These are phyloP conservation scores for Kalaharituber pfeilii DNA, from an alignment of 2,329 filamentous ascomycete species.

Conservation along the genomic window DNA sequence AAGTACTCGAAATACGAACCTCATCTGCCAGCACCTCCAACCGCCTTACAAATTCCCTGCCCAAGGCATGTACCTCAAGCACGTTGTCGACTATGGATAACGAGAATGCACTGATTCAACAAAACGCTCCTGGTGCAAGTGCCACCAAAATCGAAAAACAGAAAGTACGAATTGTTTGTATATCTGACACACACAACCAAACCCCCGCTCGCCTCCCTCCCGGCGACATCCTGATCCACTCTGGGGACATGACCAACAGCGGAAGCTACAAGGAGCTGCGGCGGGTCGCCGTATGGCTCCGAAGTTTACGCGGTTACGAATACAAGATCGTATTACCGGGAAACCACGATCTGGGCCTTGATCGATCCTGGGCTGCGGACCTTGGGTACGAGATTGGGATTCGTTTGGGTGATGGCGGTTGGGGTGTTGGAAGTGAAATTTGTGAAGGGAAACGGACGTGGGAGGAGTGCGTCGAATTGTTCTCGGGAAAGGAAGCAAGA, in stretches of 20 bases:
- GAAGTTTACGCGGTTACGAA: background rate
- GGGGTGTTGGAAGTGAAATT: background rate
- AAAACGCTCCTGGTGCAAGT: too few species aligned
- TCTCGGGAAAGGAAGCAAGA: background rate
- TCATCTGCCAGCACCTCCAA: too few species aligned
- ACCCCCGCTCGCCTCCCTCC: slow-evolving; percentile 35
- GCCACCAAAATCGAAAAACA: too few species aligned
- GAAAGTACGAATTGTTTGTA: slow-evolving; percentile 51
- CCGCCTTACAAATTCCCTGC: too few species aligned
- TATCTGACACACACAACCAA: slow-evolving; percentile 58
- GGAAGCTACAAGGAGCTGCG: slow-evolving; percentile 45
- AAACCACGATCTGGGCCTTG: slow-evolving; percentile 43
- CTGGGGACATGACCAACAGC: slow-evolving; percentile 59
- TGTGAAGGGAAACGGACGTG: background rate
- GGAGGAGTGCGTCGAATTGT: background rate
- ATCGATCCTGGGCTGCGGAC: slow-evolving; percentile 5
- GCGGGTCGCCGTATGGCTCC: slow-evolving; percentile 48
- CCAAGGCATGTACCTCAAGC: too few species aligned
- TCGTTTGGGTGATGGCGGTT: slow-evolving; percentile 3
- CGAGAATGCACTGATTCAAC: too few species aligned
- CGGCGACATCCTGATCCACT: slow-evolving; percentile 59
- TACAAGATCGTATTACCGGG: slow-evolving; percentile 30
- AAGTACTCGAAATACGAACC: too few species aligned
- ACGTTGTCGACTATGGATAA: too few species aligned
- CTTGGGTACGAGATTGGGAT: slow-evolving; percentile 9